Conservation (phyloP, 2,329 filamentous ascomycete species). For the Aureobasidium lini region DNA sequence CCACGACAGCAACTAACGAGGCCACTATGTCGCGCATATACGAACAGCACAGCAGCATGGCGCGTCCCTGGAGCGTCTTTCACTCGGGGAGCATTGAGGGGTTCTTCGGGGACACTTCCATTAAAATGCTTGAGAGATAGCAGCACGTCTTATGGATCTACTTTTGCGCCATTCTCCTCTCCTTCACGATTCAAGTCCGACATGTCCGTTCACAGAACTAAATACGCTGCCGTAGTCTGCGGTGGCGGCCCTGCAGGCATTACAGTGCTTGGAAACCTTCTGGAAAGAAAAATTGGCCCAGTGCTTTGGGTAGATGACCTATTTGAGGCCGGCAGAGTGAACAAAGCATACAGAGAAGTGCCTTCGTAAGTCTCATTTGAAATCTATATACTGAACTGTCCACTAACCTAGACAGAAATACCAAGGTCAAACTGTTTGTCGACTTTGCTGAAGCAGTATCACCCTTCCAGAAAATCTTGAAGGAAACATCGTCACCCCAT, state of each 20-base stretch:
- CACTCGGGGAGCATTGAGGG: conserved; percentile 4
- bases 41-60: not conserved
- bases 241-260: conserved; percentile 54
- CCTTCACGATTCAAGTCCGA: conserved; percentile 5
- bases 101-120: conserved; percentile 7
- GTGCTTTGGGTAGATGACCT: conserved; percentile 54
- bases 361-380: conserved; percentile 37
- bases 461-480: conserved; percentile 46
- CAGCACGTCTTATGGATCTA: not conserved
- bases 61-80: not conserved
- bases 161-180: not conserved
- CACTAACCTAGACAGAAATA: conserved; percentile 37
- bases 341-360: conserved; percentile 52
- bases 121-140: conserved; percentile 3
- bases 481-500: conserved; percentile 43
- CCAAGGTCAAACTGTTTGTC: conserved; percentile 53
- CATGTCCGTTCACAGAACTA: conserved; percentile 17
- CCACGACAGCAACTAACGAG: not conserved
- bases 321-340: conserved; percentile 41
- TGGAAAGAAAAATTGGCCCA: conserved; percentile 44
- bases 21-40: not conserved
- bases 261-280: conserved; percentile 53
- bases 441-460: conserved; percentile 48
- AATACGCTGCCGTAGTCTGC: conserved; percentile 49
- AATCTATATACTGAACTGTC: conserved; percentile 3